Base-by-base conservation (phyloP, 805 yeast species). In the Myxozyma melibiosi region DNA sequence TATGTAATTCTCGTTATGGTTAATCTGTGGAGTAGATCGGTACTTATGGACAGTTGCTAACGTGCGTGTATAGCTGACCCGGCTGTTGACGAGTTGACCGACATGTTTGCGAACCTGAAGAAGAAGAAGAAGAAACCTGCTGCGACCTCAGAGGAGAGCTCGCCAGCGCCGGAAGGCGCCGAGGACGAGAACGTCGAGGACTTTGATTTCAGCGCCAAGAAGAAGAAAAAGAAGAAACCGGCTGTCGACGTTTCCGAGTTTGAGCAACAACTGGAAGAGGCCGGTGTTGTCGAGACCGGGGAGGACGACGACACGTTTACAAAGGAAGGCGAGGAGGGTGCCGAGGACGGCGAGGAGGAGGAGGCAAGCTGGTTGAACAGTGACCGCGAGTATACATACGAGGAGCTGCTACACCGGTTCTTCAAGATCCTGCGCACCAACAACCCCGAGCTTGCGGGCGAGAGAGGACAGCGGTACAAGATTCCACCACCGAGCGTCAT, bases 381-480 rank as follows among this genome's bases (percentile, higher is more conserved):
- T 49, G 76, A 77, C 66, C 79, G 78, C 42, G 92, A 86, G 49
- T 77, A 86, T 63, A 82, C 91, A 58, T 94, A 94, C 75, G 84
- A 83, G 58, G 81, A 80, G 46, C 81, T 94, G 63, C 80, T 94
- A 68, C 80, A 86, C 52, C 83, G 99, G 72, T 94, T 94, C 73
- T 94, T 91, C 78, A 75, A 77, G 53, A 85, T 92, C 60, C 80
- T 94, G 70, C 90, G 88, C 69, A 85, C 89, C 63, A 92, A 92
- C 76, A 94, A 94, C 78, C 99, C 99, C 61, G 99, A 94, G 74
- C 82, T 94, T 69, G 99, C 98, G 43, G 97, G 97, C 71, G 98
- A 92, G 72, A 80, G 88, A 30, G 92, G 96, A 40, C 84, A 90
- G 53, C 91, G 92, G 76, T 86, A 91, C 77, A 87, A 92, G 80